Evolutionary conservation across 2,329 filamentous ascomycete genomes (phyloP).

Genomic region (Claviceps arundinis): DNA sequence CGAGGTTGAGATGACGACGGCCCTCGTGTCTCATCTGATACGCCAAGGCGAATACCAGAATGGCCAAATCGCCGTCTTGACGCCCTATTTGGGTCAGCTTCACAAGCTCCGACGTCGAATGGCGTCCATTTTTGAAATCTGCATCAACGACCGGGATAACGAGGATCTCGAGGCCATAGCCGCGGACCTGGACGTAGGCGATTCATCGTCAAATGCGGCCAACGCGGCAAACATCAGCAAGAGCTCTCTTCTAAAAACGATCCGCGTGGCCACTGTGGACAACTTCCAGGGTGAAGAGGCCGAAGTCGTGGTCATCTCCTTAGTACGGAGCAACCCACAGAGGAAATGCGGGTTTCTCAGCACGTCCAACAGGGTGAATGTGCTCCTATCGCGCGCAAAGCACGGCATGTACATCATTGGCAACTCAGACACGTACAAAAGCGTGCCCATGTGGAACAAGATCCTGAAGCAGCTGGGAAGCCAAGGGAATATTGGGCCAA

Average conservation of each 20-base stretch:
- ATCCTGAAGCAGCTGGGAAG: conserved; percentile 39
- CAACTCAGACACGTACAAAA: conserved; percentile 42
- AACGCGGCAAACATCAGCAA: not conserved
- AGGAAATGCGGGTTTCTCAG: conserved; percentile 50
- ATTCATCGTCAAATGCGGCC: not conserved
- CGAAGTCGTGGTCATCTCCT: conserved; percentile 54
- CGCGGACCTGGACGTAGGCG: not conserved
- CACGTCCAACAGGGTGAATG: conserved; percentile 55
- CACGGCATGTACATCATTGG: conserved; percentile 63
- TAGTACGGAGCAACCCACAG: conserved; percentile 54
- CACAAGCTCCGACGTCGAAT: conserved; percentile 35
- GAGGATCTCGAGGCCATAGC: conserved; percentile 14
- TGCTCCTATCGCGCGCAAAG: conserved; percentile 51
- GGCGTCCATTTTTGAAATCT: conserved; percentile 41
- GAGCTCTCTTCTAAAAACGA: conserved; percentile 27
- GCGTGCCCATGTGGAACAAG: conserved; percentile 49
- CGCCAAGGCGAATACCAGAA: conserved; percentile 47
- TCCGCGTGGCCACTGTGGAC: conserved; percentile 53
- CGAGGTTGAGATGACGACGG: conserved; percentile 50
- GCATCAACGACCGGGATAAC: conserved; percentile 48
- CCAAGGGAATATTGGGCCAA: conserved; percentile 32
- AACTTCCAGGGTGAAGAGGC: conserved; percentile 72
- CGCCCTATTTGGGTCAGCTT: conserved; percentile 48
- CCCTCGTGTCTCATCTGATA: conserved; percentile 51
- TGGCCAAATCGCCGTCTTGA: conserved; percentile 57